These are phyloP conservation scores for Ceratocystis harringtonii DNA, from an alignment of 2,329 filamentous ascomycete genomes.

Conservation along the genomic window DNA sequence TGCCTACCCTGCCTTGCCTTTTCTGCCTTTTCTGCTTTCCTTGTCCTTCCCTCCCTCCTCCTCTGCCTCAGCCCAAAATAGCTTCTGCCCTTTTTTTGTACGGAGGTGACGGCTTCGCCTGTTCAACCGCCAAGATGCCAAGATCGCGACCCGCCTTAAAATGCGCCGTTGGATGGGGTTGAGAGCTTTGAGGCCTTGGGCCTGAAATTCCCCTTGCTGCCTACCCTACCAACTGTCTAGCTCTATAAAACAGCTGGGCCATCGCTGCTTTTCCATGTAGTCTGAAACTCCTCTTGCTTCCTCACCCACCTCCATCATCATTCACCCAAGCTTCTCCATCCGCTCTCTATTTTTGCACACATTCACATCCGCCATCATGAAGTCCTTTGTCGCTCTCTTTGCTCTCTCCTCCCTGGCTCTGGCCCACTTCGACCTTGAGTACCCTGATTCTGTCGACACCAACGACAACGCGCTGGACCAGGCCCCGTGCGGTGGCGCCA, in stretches of 20 bases:
- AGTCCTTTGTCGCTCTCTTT: constrained; percentile 14
- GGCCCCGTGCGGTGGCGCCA: constrained; percentile 15
- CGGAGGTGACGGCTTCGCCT: not conserved
- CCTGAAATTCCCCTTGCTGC: not conserved
- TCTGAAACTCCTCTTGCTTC: not conserved
- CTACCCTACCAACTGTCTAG: not conserved
- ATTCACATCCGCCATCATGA: constrained; percentile 16
- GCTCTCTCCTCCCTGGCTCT: constrained; percentile 10
- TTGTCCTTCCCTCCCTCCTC: not conserved
- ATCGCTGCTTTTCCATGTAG: not conserved
- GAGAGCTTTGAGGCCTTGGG: not conserved
- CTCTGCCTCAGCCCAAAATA: not conserved
- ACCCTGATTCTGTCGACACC: constrained; percentile 12
- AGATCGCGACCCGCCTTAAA: not conserved
- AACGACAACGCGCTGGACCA: constrained; percentile 12
- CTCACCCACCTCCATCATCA: not conserved
- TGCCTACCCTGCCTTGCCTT: too few species aligned
- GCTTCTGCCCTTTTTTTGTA: not conserved
- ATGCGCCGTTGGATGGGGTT: not conserved
- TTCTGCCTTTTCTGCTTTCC: not conserved
- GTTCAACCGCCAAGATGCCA: not conserved
- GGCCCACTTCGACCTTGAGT: constrained; percentile 15
- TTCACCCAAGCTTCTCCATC: not conserved
- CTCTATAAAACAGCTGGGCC: not conserved
- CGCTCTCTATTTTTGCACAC: not conserved